These are phyloP conservation scores for Penicillium sp. DNA, from an alignment of 2,329 filamentous ascomycete species.

Conservation along the genomic window DNA sequence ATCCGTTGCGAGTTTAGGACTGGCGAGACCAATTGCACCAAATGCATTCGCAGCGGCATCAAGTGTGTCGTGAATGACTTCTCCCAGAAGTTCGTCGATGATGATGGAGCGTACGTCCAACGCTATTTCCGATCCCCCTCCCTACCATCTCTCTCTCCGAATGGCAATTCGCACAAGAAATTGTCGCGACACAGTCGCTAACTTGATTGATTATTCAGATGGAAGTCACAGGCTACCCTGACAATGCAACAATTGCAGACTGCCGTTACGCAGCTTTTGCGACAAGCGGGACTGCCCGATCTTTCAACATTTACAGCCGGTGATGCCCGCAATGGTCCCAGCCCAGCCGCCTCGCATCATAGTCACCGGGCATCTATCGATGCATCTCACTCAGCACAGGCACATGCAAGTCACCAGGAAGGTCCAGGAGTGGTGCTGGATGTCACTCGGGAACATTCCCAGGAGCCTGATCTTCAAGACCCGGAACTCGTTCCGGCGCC, in stretches of 20 bases:
- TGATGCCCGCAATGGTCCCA: conserved; percentile 29
- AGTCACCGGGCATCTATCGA: conserved; percentile 30
- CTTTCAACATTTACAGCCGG: conserved; percentile 44
- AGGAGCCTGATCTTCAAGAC: conserved; percentile 47
- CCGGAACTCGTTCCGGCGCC: conserved; percentile 53
- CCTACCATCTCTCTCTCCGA: no score
- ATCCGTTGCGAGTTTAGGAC: conserved; percentile 59
- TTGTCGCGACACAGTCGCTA: not conserved
- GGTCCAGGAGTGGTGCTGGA: conserved; percentile 40
- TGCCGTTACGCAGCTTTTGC: conserved; percentile 52
- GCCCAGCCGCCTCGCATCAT: conserved; percentile 35
- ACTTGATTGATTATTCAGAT: conserved; percentile 34
- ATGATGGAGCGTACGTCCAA: conserved; percentile 56
- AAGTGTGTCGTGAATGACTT: conserved; percentile 61
- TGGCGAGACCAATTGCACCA: conserved; percentile 52
- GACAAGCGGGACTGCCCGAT: conserved; percentile 47
- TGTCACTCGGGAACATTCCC: conserved; percentile 52
- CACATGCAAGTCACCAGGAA: conserved; percentile 32
- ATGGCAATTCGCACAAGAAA: not conserved
- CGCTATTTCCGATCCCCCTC: no score
- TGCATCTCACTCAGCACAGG: conserved; percentile 21
- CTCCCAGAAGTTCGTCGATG: conserved; percentile 59
- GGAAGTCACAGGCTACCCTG: conserved; percentile 50
- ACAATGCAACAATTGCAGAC: conserved; percentile 49
- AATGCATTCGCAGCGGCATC: conserved; percentile 55